phyloP scores from a whole-genome alignment of 345 rosid genomes.

The Syzygium aqueum region DNA sequence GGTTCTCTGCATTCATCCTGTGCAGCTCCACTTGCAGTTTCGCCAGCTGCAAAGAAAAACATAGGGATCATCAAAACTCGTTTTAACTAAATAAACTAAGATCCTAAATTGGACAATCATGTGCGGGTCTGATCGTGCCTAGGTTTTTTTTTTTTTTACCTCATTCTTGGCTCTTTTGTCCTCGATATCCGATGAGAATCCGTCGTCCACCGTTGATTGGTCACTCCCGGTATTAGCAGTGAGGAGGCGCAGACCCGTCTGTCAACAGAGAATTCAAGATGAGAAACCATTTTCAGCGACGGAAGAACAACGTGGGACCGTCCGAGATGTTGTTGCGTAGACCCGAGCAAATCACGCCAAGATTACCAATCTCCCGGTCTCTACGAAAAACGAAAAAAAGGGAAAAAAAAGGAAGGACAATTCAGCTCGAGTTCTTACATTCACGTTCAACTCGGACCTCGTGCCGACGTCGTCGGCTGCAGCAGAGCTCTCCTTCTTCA shows the following conservation, averaged over 20 bases:
- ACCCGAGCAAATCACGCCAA: not conserved
- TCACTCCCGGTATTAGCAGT: slow-evolving; percentile 68
- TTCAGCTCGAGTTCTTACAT: slow-evolving; percentile 35
- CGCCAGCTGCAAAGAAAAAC: slow-evolving; percentile 22
- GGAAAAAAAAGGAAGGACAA: not conserved
- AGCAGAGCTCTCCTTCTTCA: slow-evolving; percentile 38
- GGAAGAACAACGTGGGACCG: not conserved
- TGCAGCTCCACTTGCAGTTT: slow-evolving; percentile 62
- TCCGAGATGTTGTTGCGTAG: not conserved
- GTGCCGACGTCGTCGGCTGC: slow-evolving; percentile 8
- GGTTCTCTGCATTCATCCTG: slow-evolving; percentile 64
- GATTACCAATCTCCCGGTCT: not conserved
- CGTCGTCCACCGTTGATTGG: slow-evolving; percentile 75
- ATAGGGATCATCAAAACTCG: not conserved
- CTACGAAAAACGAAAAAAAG: not conserved
- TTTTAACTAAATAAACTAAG: not conserved
- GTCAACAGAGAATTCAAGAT: not conserved
- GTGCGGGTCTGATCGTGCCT: not conserved
- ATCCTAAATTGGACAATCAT: not conserved
- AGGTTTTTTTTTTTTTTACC: slow-evolving; percentile 21
- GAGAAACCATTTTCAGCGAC: not conserved
- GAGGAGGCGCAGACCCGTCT: slow-evolving; percentile 82
- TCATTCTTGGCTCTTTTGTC: slow-evolving; percentile 43
- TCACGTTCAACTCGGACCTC: slow-evolving; percentile 19
- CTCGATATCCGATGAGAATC: slow-evolving; percentile 51